phyloP scores from a whole-genome alignment of 2,329 filamentous ascomycete genomes.

The Ilyonectria mors-panacis region DNA sequence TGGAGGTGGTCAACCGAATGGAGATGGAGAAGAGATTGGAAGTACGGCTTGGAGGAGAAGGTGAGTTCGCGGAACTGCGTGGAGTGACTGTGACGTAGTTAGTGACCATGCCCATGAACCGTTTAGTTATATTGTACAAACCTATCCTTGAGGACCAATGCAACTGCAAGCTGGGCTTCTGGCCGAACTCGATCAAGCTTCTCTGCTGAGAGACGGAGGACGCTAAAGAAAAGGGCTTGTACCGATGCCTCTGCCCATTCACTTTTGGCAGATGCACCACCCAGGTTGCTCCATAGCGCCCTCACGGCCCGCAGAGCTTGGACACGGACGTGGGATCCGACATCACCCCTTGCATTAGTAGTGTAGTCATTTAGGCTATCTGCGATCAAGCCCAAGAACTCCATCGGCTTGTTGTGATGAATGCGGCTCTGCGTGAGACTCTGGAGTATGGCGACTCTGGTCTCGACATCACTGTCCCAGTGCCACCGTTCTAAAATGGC shows the following conservation, averaged over 20 bases:
- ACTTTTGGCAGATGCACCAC: constrained; percentile 12
- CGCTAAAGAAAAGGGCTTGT: constrained; percentile 61
- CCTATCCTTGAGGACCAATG: constrained; percentile 61
- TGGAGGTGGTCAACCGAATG: constrained; percentile 55
- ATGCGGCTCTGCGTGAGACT: constrained; percentile 65
- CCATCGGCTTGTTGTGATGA: constrained; percentile 56
- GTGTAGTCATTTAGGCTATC: constrained; percentile 89
- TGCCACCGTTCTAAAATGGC: constrained; percentile 69
- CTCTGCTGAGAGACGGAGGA: constrained; percentile 83
- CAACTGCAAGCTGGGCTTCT: constrained; percentile 71
- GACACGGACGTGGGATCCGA: constrained; percentile 88
- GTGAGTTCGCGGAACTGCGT: constrained; percentile 56
- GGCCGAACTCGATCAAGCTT: constrained; percentile 90
- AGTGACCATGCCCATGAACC: constrained; percentile 37
- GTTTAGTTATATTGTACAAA: constrained; percentile 50
- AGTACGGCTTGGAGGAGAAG: constrained; percentile 74
- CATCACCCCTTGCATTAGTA: constrained; percentile 88
- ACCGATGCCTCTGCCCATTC: constrained; percentile 52
- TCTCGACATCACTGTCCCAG: constrained; percentile 65
- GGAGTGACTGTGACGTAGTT: constrained; percentile 50
- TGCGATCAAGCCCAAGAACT: constrained; percentile 63
- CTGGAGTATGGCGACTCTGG: constrained; percentile 68
- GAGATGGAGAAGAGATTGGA: constrained; percentile 67
- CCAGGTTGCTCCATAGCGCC: constrained; percentile 67
- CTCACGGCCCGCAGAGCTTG: constrained; percentile 85